Conservation (phyloP, 306 rosid species). For the Ormosia emarginata region DNA sequence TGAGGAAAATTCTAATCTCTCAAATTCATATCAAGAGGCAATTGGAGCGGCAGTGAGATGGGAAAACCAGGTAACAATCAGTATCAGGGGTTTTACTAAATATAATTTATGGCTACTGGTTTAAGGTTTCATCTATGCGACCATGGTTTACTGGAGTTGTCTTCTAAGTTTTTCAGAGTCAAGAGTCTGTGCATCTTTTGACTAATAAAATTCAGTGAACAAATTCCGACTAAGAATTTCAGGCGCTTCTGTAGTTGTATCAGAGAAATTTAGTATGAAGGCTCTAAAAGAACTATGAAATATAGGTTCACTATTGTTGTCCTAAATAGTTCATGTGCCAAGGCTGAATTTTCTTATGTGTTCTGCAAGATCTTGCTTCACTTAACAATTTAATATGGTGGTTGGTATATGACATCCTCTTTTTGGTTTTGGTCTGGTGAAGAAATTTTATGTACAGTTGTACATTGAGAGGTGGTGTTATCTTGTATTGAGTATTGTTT, state of each 20-base stretch:
- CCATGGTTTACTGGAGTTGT: constrained; percentile 1
- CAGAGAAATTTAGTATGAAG: neutral
- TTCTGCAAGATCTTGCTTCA: constrained; percentile 6
- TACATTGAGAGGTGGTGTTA: neutral
- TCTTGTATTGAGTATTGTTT: neutral
- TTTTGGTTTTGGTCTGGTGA: neutral
- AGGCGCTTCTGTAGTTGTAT: neutral
- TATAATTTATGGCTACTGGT: constrained; percentile 17
- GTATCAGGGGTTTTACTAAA: neutral
- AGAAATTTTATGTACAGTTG: neutral
- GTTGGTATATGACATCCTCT: neutral
- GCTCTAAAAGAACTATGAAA: constrained; percentile 1
- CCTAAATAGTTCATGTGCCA: neutral
- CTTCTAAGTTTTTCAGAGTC: neutral
- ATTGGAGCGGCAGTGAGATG: constrained; percentile 52
- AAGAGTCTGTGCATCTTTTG: neutral
- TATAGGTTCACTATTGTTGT: neutral
- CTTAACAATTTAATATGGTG: neutral
- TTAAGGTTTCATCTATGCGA: neutral
- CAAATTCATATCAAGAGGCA: constrained; percentile 68
- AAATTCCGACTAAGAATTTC: neutral
- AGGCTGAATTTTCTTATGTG: neutral
- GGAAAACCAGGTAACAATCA: constrained; percentile 79
- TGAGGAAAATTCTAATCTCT: constrained; percentile 81
- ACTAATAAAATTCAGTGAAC: neutral